Evolutionary conservation across 192 early-diverging fungal species (phyloP), one percentile per base, ranked within the genome.

Genomic region (Podila clonocystis): DNA sequence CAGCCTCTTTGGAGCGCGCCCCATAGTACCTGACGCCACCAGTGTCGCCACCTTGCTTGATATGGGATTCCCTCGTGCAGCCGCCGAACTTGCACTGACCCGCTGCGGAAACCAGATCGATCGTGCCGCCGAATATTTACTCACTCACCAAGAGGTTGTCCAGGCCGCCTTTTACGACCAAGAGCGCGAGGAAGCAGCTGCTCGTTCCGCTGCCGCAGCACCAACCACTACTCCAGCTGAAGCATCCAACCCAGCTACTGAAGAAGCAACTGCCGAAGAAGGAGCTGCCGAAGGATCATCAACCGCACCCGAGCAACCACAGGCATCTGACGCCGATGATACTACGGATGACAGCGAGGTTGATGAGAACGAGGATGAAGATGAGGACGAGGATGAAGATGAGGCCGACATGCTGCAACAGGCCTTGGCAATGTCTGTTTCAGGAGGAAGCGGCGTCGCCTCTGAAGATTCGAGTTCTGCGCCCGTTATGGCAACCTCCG

Each of bases 61-160:
- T 28, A 95, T 99, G 95, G 97, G 97, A 0, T 99, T 97, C 75
- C 83, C 92, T 5, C 86, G 91, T 13, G 83, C 85, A 22, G 92
- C 91, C 12, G 95, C 96, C 2, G 94, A 93, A 71, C 85, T 80
- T 26, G 96, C 96, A 6, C 77, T 99, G 34, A 85, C 91, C 31
- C 89, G 95, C 3, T 92, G 89, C 62, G 85, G 82, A n/a, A 94
- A 94, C 68, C 93, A 93, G 62, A 83, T 97, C 6, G 86, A 86
- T 22, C 86, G 94, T 20, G 97, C 97, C 0, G 91, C 94, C 1
- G 95, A 99, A 33, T 96, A 96, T 63, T 75, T 99, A 30, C 73
- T 98, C 7, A 91, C 87, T 13, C 89, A 95, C 68, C 93, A 91
- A 3, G 85, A 91, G 62, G 79, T 91, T 31, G 74, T 79, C 36